Conservation (phyloP, 2,329 filamentous ascomycete species). For the Sclerotiophoma versabilis region DNA sequence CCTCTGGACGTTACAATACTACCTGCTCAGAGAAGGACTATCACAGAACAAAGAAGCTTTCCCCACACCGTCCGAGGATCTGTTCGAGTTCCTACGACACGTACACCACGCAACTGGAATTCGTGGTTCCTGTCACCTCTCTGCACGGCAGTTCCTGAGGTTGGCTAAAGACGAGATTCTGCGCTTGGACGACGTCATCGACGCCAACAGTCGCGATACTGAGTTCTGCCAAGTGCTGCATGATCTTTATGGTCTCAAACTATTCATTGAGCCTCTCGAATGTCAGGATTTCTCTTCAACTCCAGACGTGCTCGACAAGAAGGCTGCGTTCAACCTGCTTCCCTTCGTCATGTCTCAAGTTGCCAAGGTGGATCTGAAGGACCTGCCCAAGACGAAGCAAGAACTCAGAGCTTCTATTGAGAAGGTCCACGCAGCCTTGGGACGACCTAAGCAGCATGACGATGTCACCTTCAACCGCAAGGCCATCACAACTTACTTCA, state of each 20-base stretch:
- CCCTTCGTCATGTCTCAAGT: constrained; percentile 84
- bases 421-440: constrained; percentile 87
- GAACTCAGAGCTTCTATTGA: constrained; percentile 91
- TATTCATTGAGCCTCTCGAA: constrained; percentile 45
- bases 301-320: constrained; percentile 76
- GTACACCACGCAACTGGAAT: constrained; percentile 85
- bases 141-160: constrained; percentile 87
- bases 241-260: constrained; percentile 49
- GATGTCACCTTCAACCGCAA: constrained; percentile 88
- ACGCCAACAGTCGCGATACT: constrained; percentile 70
- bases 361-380: constrained; percentile 85
- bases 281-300: constrained; percentile 74
- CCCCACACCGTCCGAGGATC: constrained; percentile 70
- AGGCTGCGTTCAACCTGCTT: constrained; percentile 80
- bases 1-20: constrained; percentile 87
- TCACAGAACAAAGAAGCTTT: constrained; percentile 71
- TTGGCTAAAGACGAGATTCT: constrained; percentile 87
- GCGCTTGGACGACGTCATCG: constrained; percentile 75
- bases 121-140: constrained; percentile 82
- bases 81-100: constrained; percentile 79
- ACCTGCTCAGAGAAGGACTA: constrained; percentile 77
- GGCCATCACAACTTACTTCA: constrained; percentile 81
- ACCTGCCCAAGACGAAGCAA: constrained; percentile 90
- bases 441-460: constrained; percentile 75
- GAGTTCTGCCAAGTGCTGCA: constrained; percentile 75